Base-by-base conservation (phyloP, 2,329 filamentous ascomycete genomes). In the Sporothrix schenckii region DNA sequence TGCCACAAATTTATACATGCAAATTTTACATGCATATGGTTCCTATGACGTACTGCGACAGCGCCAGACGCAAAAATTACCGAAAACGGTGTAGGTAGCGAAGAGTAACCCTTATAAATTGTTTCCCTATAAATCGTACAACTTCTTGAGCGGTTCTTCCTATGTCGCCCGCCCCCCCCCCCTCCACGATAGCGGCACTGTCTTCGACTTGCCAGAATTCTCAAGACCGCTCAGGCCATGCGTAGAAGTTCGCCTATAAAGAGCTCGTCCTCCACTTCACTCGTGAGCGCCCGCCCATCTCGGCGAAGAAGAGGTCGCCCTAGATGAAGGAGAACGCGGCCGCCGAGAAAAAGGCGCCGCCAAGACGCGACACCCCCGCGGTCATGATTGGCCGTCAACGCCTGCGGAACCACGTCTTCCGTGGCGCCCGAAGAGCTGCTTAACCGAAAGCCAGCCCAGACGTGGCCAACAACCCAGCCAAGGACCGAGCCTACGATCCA, bases 391-490 rank as follows among this genome's bases (percentile, higher is more conserved):
- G 83, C 0, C 72, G 75, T 11, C 78, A 83, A 0, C 75, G 72
- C 4, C 72, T 85, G 21, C 77, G 79, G 69, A 76, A 80, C 61
- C 85, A 84, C 74, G 78, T 85, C 69, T 80, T 77, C 61, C 80
- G 83, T 67, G 80, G 39, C 34, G 74, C 76, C 82, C 0, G 83
- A 85, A 70, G 81, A 85, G 74, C 75, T 85, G 1, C 85, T 81
- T 70, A 85, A 72, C 73, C 85, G 9, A 77, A 82, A 5, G 72
- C 73, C 0, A 83, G 86, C 73, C 81, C 83, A 0, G 73, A 79
- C 2, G 69, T 72, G 19, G 61, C 73, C 21, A 66, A 66, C 21
- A 73, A 74, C 66, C 61, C 70, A 13, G 69, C 60, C 19, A 34
- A 39, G 21, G 76, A 82, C n/a, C 69, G 76, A 0, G 74, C 76